A percentile compares a stretch with the other conserved stretches of the same genome.
phyloP scores from a whole-genome alignment of 139 green algal genomes.

The Auxenochlorella pyrenoidosa region DNA sequence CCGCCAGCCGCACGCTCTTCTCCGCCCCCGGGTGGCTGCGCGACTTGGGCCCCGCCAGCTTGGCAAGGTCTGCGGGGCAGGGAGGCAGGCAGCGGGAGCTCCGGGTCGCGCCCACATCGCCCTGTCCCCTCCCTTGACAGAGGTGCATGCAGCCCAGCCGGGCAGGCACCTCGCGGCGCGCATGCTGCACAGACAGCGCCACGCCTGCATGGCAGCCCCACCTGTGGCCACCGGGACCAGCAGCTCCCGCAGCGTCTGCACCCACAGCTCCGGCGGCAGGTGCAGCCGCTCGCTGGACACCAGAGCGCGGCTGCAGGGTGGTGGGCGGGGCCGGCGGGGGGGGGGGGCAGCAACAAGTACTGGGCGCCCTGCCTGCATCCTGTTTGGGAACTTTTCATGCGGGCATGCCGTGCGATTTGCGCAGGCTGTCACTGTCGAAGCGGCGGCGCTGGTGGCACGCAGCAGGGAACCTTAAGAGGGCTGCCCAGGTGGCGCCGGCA shows the following conservation, averaged over 20 bases:
- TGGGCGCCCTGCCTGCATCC: no score
- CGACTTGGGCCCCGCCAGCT: slow-evolving; percentile 13
- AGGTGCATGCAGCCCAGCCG: no score
- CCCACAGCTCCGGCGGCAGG: slow-evolving; percentile 64
- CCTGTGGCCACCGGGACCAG: slow-evolving; percentile 63
- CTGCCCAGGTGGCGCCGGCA: no score
- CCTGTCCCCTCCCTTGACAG: no score
- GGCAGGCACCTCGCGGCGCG: no score
- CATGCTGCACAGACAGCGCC: neutral
- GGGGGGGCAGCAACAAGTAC: neutral
- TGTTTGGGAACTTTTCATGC: no score
- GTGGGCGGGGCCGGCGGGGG: neutral
- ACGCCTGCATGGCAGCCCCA: neutral
- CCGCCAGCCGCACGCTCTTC: slow-evolving; percentile 62
- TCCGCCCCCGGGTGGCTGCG: slow-evolving; percentile 56
- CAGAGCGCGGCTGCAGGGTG: slow-evolving; percentile 12
- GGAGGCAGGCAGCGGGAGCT: neutral
- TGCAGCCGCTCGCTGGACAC: slow-evolving; percentile 47
- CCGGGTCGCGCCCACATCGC: no score
- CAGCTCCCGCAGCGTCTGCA: slow-evolving; percentile 54
- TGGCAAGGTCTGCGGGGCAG: slow-evolving; percentile 44
- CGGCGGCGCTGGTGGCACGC: neutral
- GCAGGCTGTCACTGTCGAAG: no score
- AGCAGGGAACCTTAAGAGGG: neutral
- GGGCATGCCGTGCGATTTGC: no score